Base-by-base conservation (phyloP, 129 eudicot genomes). In the Heracleum sosnowskyi region DNA sequence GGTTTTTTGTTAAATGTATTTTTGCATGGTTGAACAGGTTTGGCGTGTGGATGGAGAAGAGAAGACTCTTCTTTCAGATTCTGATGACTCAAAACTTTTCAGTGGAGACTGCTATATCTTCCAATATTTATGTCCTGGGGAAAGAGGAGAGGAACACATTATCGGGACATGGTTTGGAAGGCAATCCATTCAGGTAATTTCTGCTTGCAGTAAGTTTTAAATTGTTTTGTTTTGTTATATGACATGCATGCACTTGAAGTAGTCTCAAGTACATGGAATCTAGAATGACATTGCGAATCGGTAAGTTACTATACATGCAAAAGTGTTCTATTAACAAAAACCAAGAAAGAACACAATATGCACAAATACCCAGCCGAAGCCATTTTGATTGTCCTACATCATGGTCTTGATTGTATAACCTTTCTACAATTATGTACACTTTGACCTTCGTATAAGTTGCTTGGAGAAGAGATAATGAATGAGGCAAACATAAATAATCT, bases 21-120 rank as follows among this genome's bases (percentile, higher is more conserved):
- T 76, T 4, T 79, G 40, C 71, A n/a, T 77, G 78, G 69, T 75
- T 76, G 36, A 72, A 6, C 81, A 93, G 98, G 97, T 94, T 33
- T 94, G 98, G 98, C 91, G 89, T 68, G 93, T 94, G 76, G 85
- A 88, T 80, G 96, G 89, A 15, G 80, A 88, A 81, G 85, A 69
- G 69, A 94, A 94, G 85, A 83, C 78, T 78, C 85, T 89, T 78
- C 89, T 94, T 79, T 35, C 86, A 28, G 85, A 85, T 34, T 29
- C 83, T 11, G 96, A 91, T 3, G 93, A 86, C 82, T 84, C 93
- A 72, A 94, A 91, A 69, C 88, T 94, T 76, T 94, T 86, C 79
- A 88, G 93, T 77, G 98, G 98, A 80, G 98, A 94, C 83, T 91
- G 98, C 84, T 94, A 89, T 75, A 88, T 94, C 77, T 94, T 94